phyloP scores from a whole-genome alignment of 169 alveolate species.

The Plasmodium knowlesi region DNA sequence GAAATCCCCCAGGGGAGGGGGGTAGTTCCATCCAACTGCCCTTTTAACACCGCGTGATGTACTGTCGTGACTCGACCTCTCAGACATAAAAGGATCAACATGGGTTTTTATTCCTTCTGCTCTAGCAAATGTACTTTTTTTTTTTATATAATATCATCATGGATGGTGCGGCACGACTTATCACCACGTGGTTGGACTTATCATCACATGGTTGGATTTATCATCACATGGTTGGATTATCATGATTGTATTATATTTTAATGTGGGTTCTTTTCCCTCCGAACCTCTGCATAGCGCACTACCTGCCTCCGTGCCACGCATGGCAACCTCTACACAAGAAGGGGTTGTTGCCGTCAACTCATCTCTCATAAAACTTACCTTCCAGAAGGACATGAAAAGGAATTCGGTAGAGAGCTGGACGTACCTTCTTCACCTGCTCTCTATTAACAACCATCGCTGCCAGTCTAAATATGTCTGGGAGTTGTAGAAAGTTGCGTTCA shows the following conservation, averaged over 20 bases:
- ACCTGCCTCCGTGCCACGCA: no score
- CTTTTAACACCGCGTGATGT: no score
- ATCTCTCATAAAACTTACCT: neutral
- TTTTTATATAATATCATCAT: conserved; percentile 6
- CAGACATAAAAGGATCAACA: conserved; percentile 23
- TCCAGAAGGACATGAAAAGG: conserved; percentile 36
- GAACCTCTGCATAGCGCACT: no score
- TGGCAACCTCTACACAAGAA: no score
- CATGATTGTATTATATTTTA: no score
- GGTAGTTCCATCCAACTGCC: no score
- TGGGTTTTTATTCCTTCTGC: conserved; percentile 5
- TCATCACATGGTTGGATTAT: neutral
- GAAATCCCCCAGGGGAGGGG: neutral
- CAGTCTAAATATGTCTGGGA: conserved; percentile 8
- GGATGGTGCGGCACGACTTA: neutral
- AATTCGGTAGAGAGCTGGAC: neutral
- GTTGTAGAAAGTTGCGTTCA: conserved; percentile 12
- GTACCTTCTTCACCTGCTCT: neutral
- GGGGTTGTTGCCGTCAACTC: neutral
- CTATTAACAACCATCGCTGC: neutral
- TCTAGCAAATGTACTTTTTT: conserved; percentile 62
- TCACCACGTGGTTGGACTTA: neutral
- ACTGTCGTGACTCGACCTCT: neutral
- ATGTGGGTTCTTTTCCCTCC: neutral
- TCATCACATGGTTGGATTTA: neutral